Conservation (phyloP, 495 filamentous ascomycete genomes). For the Trichoderma gamsii region DNA sequence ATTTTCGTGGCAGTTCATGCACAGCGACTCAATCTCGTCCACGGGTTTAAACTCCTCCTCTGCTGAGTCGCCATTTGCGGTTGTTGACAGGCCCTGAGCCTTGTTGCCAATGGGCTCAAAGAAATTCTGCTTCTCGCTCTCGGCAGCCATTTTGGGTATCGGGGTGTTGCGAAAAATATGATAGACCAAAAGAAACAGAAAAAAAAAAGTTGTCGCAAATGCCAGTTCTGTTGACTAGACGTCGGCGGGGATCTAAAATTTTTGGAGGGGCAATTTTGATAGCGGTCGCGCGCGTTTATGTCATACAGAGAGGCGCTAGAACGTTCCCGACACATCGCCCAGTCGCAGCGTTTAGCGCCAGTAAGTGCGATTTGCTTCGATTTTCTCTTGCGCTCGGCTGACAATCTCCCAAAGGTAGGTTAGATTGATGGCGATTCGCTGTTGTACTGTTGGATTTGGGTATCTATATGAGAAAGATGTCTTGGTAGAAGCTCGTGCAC, state of each 20-base stretch:
- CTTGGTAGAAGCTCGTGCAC: neutral
- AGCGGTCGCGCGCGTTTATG: constrained; percentile 24
- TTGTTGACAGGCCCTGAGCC: constrained; percentile 40
- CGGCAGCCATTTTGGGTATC: constrained; percentile 16
- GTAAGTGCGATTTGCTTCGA: neutral
- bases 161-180: neutral
- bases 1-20: constrained; percentile 61
- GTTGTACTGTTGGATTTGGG: neutral
- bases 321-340: constrained; percentile 1
- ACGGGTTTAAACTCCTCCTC: constrained; percentile 50
- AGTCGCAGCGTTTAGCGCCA: neutral
- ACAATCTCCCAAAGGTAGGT: neutral
- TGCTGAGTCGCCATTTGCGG: constrained; percentile 28
- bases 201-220: constrained; percentile 1
- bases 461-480: too few species aligned
- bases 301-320: constrained; percentile 20
- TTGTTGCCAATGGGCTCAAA: constrained; percentile 52
- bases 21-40: constrained; percentile 49
- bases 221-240: neutral
- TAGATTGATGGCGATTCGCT: neutral
- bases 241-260: constrained; percentile 16
- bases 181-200: neutral
- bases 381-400: neutral
- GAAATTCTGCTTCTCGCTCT: constrained; percentile 28
- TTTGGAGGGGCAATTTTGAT: constrained; percentile 30